These are phyloP conservation scores for Raddia guianensis DNA, from an alignment of 176 grass and related monocot species.

Conservation along the genomic window DNA sequence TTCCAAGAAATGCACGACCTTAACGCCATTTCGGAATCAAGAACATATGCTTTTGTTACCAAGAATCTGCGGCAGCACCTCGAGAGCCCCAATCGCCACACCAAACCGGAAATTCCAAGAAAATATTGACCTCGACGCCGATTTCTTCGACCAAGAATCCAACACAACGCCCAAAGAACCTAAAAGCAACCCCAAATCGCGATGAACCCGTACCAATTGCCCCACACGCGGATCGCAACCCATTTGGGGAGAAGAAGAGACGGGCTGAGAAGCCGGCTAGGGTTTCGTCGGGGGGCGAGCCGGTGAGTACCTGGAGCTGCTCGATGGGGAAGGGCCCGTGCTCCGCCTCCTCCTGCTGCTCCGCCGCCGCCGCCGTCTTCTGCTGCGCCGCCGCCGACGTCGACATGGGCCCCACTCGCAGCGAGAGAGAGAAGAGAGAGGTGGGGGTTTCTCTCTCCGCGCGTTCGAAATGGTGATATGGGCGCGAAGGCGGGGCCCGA, in stretches of 20 bases:
- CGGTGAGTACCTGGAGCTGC: conserved; percentile 63
- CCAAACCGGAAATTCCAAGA: background rate
- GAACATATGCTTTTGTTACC: background rate
- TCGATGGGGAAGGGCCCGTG: conserved; percentile 87
- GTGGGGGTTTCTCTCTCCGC: background rate
- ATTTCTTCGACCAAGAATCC: conserved; percentile 1
- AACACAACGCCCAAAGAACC: background rate
- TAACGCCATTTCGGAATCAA: conserved; percentile 5
- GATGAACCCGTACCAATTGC: conserved; percentile 19
- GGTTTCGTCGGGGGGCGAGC: conserved; percentile 34
- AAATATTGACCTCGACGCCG: background rate
- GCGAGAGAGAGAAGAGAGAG: background rate
- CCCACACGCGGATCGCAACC: background rate
- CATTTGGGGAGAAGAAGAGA: background rate
- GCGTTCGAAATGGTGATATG: background rate
- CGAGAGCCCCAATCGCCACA: background rate
- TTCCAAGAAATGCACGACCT: background rate
- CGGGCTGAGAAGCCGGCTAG: conserved; percentile 26
- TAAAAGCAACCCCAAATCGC: background rate
- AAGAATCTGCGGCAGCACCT: background rate
- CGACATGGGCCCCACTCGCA: conserved; percentile 41
- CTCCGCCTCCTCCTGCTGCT: conserved; percentile 68
- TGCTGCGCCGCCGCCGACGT: conserved; percentile 59
- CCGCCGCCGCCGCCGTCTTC: conserved; percentile 49
- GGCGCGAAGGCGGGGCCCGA: background rate